These are phyloP conservation scores for Secale cereale DNA, from an alignment of 176 grass and related monocot species.

Conservation along the genomic window DNA sequence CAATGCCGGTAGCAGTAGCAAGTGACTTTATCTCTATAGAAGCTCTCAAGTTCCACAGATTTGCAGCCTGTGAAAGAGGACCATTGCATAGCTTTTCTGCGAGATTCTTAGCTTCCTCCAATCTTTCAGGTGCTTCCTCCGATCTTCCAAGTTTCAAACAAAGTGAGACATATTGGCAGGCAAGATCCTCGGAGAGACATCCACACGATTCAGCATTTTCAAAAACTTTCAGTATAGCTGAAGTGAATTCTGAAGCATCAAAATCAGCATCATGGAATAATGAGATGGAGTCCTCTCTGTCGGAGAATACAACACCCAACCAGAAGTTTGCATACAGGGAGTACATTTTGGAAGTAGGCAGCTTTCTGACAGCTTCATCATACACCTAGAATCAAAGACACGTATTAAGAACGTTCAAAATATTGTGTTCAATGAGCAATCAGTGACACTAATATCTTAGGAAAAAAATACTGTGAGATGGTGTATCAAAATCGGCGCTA, in stretches of 20 bases:
- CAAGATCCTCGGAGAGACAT: conserved; percentile 67
- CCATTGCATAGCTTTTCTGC: conserved; percentile 64
- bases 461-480: background rate
- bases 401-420: background rate
- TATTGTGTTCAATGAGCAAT: background rate
- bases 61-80: conserved; percentile 55
- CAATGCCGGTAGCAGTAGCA: conserved; percentile 32
- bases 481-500: background rate
- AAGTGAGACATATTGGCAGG: conserved; percentile 68
- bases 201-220: conserved; percentile 57
- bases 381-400: conserved; percentile 54
- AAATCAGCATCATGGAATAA: conserved; percentile 37
- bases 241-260: conserved; percentile 46
- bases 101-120: conserved; percentile 72
- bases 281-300: conserved; percentile 43
- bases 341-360: conserved; percentile 82
- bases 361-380: conserved; percentile 72
- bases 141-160: conserved; percentile 57
- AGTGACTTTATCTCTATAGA: conserved; percentile 69
- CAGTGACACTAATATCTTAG: background rate
- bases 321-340: conserved; percentile 84
- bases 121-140: conserved; percentile 67
- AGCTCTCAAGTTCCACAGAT: conserved; percentile 66
- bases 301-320: conserved; percentile 44
- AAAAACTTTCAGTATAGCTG: conserved; percentile 64